A percentile compares a stretch with the other conserved stretches of the same genome.
These are phyloP conservation scores for Clathrospora elynae DNA, from an alignment of 2,329 filamentous ascomycete species.

Conservation along the genomic window DNA sequence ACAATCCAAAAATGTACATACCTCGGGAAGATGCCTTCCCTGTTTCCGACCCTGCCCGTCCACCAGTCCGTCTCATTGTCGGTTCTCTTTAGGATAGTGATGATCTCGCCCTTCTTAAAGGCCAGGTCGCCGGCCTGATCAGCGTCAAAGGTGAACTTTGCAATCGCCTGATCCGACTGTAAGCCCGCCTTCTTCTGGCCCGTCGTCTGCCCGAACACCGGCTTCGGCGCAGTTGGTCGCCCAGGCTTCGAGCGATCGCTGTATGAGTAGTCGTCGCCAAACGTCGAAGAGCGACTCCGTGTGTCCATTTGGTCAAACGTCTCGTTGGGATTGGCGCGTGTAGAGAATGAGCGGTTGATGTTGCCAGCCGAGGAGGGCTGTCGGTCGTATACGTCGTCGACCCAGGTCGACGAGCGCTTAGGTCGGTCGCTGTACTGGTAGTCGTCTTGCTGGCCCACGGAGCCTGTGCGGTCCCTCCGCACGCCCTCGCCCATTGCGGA, in stretches of 20 bases:
- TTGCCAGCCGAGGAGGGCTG: conserved; percentile 42
- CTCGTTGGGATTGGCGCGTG: conserved; percentile 55
- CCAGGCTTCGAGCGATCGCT: conserved; percentile 67
- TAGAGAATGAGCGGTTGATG: conserved; percentile 57
- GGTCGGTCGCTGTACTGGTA: conserved; percentile 63
- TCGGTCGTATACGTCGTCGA: conserved; percentile 75
- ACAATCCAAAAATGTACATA: conserved; percentile 42
- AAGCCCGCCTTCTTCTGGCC: conserved; percentile 53
- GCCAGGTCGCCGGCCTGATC: conserved; percentile 90
- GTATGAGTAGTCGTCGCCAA: conserved; percentile 59
- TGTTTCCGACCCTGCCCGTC: conserved; percentile 86
- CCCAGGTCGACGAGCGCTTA: conserved; percentile 71
- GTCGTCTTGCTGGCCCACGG: conserved; percentile 44
- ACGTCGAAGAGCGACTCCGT: conserved; percentile 48
- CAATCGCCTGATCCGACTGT: conserved; percentile 78
- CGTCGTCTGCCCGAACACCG: conserved; percentile 68
- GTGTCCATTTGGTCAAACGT: conserved; percentile 56
- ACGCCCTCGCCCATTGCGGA: conserved; percentile 71
- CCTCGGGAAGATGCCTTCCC: conserved; percentile 92
- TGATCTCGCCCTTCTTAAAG: conserved; percentile 97
- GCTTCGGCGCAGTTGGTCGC: conserved; percentile 86
- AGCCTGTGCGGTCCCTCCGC: conserved; percentile 56
- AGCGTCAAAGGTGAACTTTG: conserved; percentile 90
- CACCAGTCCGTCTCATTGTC: conserved; percentile 97
- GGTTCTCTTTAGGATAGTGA: conserved; percentile 92